Evolutionary conservation across 768 basidiomycete species (phyloP), one percentile per base, ranked within the genome.

Genomic region (Tylopilus felleus): DNA sequence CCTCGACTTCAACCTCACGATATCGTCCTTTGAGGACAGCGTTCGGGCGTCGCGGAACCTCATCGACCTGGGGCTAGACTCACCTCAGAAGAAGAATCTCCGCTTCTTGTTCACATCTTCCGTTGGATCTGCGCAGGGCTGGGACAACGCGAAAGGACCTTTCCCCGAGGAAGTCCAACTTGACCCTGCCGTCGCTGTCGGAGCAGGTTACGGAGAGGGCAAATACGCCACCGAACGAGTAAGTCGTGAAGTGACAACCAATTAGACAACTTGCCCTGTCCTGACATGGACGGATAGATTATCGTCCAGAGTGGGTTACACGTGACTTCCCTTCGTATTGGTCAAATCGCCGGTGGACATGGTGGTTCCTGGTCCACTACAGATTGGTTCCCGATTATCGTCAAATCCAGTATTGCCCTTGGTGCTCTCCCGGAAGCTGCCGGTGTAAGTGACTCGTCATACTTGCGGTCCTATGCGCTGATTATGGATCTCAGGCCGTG

Each of bases 381-480:
- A 0, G 77, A 80, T 44, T 81, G 80, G 80, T 59, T 80, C 27
- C 78, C 80, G 16, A 68, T 72, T 35, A 61, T 80, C 4, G 67
- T 76, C 16, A 67, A 73, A 49, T 69, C 72, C 0, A 70, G 71
- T 43, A n/a, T 68, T 12, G 51, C 57, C 5, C 59, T 66, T 9
- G 68, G 67, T 45, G 57, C 53, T 16, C 51, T 75, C 6, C 71
- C 73, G 8, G 51, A 56, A n/a, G 62, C 66, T 1, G 49, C 58
- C 1, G 70, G 71, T 19, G 78, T 78, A 57, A 49, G 76, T 62
- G 14, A 6, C 14, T 28, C 6, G 16, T n/a, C 8, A 1, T 28
- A 14, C 49, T 43, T 16, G 27, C 29, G 23, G n/a, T 17, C 17
- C 22, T 27, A 25, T 1, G 14, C 46, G 22, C 22, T 56, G 7